Evolutionary conservation across 179 eudicot genomes (phyloP), one percentile per base, ranked within the genome.

Genomic region (Beta lomatogona): DNA sequence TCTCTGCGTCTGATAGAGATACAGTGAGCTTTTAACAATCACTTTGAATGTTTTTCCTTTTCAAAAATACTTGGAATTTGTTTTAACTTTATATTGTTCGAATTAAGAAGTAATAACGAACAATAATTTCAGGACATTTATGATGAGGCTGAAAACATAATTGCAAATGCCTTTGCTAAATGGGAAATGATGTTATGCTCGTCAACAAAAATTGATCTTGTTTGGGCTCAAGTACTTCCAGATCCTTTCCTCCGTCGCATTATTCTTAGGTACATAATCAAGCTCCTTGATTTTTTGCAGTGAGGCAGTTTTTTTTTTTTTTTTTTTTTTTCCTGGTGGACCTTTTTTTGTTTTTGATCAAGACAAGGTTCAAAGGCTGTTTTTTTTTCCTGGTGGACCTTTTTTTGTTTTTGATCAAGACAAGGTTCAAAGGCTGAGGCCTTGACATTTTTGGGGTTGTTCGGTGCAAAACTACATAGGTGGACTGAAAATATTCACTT

Each of bases 121-220:
- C 77, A 48, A 77, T 81, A 36, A 64, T 55, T 84, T 71, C 93
- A 95, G 99, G 98, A 91, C 48, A 78, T 85, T 64, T 89, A 84
- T 79, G 87, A 88, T 50, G 91, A 89, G 77, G 97, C 93, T 74
- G 96, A 95, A 80, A 86, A 77, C 78, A 86, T 92, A 68, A 87
- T 95, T 68, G 90, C 93, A 65, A 86, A 85, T 77, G 88, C 91
- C 66, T 86, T 95, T 77, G 88, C 99, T 25, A 85, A 91, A 83
- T 95, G 98, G 99, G 99, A 95, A 89, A 90, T 91, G 83, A 89
- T 90, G 84, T 85, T 95, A 44, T 92, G 98, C 88, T 90, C 94
- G 75, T 91, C 97, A 57, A 89, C 89, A 25, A 88, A 73, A 76
- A 75, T 95, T 80, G 92, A 94, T 84, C 82, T 92, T 58, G 98